phyloP scores from a whole-genome alignment of 768 basidiomycete species.

The Pisolithus tinctorius region DNA sequence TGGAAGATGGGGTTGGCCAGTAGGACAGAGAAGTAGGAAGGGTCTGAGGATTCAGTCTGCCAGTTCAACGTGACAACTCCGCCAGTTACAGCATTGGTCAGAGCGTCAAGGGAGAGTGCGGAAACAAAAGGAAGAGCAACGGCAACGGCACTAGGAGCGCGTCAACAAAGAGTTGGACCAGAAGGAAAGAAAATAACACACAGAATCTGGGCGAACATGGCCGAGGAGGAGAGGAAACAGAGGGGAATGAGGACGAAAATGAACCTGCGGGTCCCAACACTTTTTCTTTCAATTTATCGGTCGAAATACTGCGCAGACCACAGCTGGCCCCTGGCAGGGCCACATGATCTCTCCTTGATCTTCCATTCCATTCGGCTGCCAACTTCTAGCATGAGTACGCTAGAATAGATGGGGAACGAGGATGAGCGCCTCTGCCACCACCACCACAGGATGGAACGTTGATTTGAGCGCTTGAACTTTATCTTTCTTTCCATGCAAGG shows the following conservation, averaged over 20 bases:
- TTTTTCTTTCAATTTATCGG: no score
- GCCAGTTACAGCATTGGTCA: slow-evolving; percentile 26
- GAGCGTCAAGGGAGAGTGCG: slow-evolving; percentile 40
- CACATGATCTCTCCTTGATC: no score
- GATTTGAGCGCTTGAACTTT: no score
- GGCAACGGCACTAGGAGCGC: slow-evolving; percentile 36
- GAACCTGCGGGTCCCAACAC: neutral
- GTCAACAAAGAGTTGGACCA: slow-evolving; percentile 22
- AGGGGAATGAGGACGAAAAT: slow-evolving; percentile 5
- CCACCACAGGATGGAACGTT: no score
- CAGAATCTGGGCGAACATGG: slow-evolving; percentile 49
- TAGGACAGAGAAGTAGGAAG: slow-evolving; percentile 37
- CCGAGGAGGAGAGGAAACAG: slow-evolving; percentile 11
- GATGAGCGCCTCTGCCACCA: no score
- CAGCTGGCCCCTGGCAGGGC: no score
- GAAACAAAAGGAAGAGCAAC: slow-evolving; percentile 37
- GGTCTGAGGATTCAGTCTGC: slow-evolving; percentile 37
- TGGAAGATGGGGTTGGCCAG: slow-evolving; percentile 46
- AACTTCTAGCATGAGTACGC: no score
- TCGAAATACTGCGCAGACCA: no score
- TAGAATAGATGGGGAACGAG: no score
- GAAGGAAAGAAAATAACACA: slow-evolving; percentile 18
- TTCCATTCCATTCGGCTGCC: no score
- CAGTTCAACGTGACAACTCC: slow-evolving; percentile 39
- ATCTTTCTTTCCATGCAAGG: neutral